phyloP scores from a whole-genome alignment of 1,139 yeast species.

The Suhomyces maxii region DNA sequence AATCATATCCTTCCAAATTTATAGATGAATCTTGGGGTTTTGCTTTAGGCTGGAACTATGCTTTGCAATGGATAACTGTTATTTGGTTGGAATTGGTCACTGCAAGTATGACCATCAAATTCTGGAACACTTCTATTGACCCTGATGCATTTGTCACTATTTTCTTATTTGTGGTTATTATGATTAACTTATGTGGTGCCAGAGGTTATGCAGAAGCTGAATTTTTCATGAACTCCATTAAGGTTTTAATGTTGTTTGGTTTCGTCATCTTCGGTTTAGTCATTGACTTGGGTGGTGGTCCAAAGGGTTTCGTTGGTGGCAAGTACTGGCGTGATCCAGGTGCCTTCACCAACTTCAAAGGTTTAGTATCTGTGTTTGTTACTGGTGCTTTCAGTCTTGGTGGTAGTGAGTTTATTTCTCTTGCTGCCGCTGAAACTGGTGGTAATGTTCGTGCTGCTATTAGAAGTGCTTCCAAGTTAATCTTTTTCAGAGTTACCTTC shows the following conservation, averaged over 20 bases:
- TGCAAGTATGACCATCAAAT: constrained; percentile 37
- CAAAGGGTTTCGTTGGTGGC: constrained; percentile 29
- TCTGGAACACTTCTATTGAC: constrained; percentile 28
- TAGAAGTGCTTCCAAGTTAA: constrained; percentile 23
- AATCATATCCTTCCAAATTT: constrained; percentile 33
- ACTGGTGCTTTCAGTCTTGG: constrained; percentile 42
- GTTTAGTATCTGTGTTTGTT: constrained; percentile 40
- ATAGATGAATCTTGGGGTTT: constrained; percentile 37
- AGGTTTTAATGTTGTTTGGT: constrained; percentile 23
- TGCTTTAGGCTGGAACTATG: constrained; percentile 41
- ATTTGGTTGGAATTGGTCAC: constrained; percentile 40
- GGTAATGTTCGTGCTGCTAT: constrained; percentile 24
- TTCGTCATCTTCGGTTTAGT: constrained; percentile 33
- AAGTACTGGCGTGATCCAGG: constrained; percentile 31
- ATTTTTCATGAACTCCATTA: constrained; percentile 25
- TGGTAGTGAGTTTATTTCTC: constrained; percentile 30
- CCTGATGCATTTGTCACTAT: constrained; percentile 33
- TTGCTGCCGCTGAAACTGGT: constrained; percentile 24
- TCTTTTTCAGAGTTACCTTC: constrained; percentile 23
- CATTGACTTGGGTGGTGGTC: constrained; percentile 30
- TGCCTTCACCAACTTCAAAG: constrained; percentile 37
- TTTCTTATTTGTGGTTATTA: constrained; percentile 25
- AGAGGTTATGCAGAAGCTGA: constrained; percentile 36
- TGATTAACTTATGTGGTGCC: constrained; percentile 29
- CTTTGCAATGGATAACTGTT: constrained; percentile 36